Percentiles rank a stretch among this genome's conserved stretches.
These are phyloP conservation scores for Triticum urartu DNA, from an alignment of 176 grass and related monocot genomes.

Conservation along the genomic window DNA sequence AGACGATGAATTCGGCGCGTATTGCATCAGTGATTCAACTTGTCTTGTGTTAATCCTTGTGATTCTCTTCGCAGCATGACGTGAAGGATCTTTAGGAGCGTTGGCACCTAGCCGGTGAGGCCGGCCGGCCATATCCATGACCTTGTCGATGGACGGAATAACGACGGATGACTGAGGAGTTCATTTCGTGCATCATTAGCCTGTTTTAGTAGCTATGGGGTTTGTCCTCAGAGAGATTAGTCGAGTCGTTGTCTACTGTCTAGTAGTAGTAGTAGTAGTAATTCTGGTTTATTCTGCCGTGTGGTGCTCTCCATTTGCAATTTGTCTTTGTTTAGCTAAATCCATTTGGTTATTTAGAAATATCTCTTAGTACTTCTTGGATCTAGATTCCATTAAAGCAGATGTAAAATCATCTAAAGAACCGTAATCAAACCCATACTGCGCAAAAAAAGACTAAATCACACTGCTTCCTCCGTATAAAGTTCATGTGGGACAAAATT, in stretches of 20 bases:
- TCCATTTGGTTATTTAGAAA: not conserved
- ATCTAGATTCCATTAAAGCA: not conserved
- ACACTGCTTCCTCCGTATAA: not conserved
- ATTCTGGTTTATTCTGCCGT: not conserved
- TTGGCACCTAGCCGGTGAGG: no score
- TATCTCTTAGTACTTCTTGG: not conserved
- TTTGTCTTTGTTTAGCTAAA: not conserved
- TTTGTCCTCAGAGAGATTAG: not conserved
- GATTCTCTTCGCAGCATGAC: not conserved
- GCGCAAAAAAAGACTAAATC: not conserved
- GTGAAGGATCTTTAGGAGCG: not conserved
- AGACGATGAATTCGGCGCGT: not conserved
- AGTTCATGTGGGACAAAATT: not conserved
- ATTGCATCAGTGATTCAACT: not conserved
- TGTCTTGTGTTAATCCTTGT: not conserved
- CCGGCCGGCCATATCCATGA: not conserved
- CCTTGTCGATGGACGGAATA: not conserved
- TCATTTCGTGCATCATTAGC: not conserved
- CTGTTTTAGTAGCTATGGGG: not conserved
- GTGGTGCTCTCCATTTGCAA: not conserved
- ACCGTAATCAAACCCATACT: not conserved
- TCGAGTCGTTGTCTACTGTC: not conserved
- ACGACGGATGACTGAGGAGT: not conserved
- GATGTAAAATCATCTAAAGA: not conserved
- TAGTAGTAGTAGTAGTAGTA: not conserved